Percentiles rank a stretch among this genome's conserved stretches.
phyloP scores from a whole-genome alignment of 371 early-diverging fungal genomes.

The Circinella umbellata region DNA sequence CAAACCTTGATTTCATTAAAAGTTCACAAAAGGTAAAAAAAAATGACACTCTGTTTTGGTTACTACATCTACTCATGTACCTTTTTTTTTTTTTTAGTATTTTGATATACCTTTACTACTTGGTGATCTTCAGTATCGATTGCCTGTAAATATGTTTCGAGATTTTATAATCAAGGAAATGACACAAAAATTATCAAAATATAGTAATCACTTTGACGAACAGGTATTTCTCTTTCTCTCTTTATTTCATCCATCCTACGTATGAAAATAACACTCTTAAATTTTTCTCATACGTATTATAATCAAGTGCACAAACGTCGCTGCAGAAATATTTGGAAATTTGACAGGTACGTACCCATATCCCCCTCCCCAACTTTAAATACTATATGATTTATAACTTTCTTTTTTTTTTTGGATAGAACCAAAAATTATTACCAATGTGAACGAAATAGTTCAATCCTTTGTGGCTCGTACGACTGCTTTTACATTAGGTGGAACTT shows the following conservation, averaged over 20 bases:
- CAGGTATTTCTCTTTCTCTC: constrained; percentile 15
- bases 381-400: too few species aligned
- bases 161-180: constrained; percentile 26
- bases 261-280: too few species aligned
- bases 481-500: constrained; percentile 10
- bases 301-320: constrained; percentile 13
- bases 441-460: constrained; percentile 1
- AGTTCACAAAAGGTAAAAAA: constrained; percentile 25
- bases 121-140: background rate
- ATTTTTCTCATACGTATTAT: background rate
- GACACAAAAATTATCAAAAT: constrained; percentile 32
- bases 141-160: background rate
- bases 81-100: too few species aligned
- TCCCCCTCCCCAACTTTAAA: too few species aligned
- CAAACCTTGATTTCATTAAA: constrained; percentile 26
- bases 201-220: constrained; percentile 22
- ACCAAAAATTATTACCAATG: background rate
- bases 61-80: too few species aligned
- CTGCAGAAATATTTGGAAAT: constrained; percentile 20
- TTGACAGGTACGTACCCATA: constrained; percentile 5
- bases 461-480: constrained; percentile 16
- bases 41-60: too few species aligned
- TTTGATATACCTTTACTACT: constrained; percentile 2
- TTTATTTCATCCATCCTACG: too few species aligned
- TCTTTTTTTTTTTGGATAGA: background rate